These are phyloP conservation scores for Catunica adiposa DNA, from an alignment of 2,329 filamentous ascomycete species.

Conservation along the genomic window DNA sequence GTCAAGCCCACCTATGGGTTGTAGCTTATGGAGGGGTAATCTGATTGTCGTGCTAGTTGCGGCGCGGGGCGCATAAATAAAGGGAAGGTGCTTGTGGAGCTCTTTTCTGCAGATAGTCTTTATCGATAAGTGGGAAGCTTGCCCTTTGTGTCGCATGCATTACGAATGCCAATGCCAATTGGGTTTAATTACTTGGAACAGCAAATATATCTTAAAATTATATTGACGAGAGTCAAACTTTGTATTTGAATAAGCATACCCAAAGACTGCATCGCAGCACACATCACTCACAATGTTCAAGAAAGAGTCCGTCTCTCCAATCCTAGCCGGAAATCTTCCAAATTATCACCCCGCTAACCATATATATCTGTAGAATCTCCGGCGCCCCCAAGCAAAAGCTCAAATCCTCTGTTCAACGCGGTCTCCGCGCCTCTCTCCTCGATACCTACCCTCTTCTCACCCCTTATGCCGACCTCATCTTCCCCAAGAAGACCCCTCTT, in stretches of 20 bases:
- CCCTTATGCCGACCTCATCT: slow-evolving; percentile 79
- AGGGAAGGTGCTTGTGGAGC: background rate
- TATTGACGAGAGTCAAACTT: background rate
- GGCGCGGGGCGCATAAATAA: background rate
- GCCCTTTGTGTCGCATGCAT: too few relatives aligned
- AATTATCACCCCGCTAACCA: background rate
- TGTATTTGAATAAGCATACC: background rate
- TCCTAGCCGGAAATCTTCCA: slow-evolving; percentile 2
- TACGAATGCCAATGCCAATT: too few relatives aligned
- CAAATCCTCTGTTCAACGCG: slow-evolving; percentile 87
- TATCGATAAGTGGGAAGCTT: background rate
- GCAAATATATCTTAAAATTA: background rate
- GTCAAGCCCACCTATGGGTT: background rate
- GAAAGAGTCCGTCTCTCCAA: slow-evolving; percentile 52
- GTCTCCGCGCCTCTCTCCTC: slow-evolving; percentile 65
- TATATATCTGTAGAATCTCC: slow-evolving; percentile 30
- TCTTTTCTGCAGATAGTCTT: background rate
- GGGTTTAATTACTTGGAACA: background rate
- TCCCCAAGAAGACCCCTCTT: slow-evolving; percentile 87
- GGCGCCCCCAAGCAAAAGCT: slow-evolving; percentile 81
- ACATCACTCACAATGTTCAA: slow-evolving; percentile 57
- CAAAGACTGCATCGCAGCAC: background rate
- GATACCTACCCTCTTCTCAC: slow-evolving; percentile 73
- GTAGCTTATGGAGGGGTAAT: background rate
- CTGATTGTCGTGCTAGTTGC: background rate